Evolutionary conservation across 2,329 filamentous ascomycete species (phyloP).

Genomic region (Drechslerella stenobrocha): DNA sequence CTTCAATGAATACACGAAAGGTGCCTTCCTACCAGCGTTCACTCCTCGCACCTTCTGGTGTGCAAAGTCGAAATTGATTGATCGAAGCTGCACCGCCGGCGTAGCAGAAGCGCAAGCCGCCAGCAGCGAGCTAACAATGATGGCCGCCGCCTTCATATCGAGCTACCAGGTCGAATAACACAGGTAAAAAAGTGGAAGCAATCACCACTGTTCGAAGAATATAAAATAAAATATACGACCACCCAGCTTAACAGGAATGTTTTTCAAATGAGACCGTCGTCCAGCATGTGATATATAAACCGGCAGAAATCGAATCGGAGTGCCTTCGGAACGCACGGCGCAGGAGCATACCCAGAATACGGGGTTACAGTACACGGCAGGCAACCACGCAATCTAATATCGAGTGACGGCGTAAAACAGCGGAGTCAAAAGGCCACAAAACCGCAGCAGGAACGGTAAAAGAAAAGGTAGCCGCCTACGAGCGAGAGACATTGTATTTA

Average conservation of each 20-base stretch:
- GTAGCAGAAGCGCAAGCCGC: conserved; percentile 28
- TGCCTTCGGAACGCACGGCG: background rate
- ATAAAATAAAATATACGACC: too few relatives aligned
- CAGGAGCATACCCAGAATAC: background rate
- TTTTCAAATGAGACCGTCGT: too few relatives aligned
- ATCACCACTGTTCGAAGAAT: background rate
- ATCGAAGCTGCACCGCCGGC: conserved; percentile 22
- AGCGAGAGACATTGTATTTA: background rate
- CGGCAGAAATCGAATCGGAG: background rate
- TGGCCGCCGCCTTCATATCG: conserved; percentile 12
- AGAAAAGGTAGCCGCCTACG: conserved; percentile 2
- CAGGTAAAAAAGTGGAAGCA: background rate
- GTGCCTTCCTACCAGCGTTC: conserved; percentile 50
- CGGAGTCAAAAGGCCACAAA: background rate
- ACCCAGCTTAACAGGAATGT: too few relatives aligned
- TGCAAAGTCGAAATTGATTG: conserved; percentile 59
- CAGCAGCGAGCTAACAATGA: conserved; percentile 28
- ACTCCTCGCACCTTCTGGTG: conserved; percentile 58
- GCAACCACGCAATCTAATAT: conserved; percentile 6
- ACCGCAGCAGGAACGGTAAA: background rate
- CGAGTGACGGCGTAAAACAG: conserved; percentile 1
- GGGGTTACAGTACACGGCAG: background rate
- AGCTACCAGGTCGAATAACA: background rate
- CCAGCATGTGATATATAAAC: too few relatives aligned
- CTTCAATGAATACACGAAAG: background rate